Base-by-base conservation (phyloP, 2,329 filamentous ascomycete genomes). In the Trichoderma endophyticum region DNA sequence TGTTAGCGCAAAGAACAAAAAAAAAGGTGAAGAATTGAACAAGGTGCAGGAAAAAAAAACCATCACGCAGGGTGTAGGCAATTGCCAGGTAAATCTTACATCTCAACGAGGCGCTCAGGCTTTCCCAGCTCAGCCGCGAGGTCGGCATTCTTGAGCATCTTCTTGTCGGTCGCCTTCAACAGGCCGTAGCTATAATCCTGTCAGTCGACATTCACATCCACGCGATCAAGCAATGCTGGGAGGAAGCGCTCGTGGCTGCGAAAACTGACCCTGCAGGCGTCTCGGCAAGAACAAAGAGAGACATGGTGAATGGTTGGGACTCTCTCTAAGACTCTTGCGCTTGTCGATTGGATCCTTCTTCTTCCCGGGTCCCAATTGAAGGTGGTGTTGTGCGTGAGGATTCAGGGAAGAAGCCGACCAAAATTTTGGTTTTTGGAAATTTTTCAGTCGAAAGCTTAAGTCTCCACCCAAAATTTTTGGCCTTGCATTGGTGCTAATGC, bases 101-200 rank as follows among this genome's bases (percentile, higher is more conserved):
- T 89, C 78, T 93, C 92, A 78, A 94, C 93, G 75, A 97, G 89
- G 78, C 93, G 93, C 83, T 98, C 94, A 43, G 94, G 91, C 73
- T 92, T 92, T 76, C 90, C 88, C 74, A 94, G 87, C 81, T 96
- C 91, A 75, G 90, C 87, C 69, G 89, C 88, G 75, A 97, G 84
- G 80, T 95, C 91, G 84, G 95, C 92, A 79, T 92, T 91, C 84
- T 97, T 96, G 76, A 99, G 87, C 73, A 98, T 89, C 87, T 98
- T 98, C 90, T 98, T 98, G 89, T 98, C 95, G 83, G 95, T 94
- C 78, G 95, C 93, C 88, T 99, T 98, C 87, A 99, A 94, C 82
- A 99, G 90, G 83, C 95, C 96, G 86, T 98, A 98, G 82, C 96
- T 97, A 78, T 77, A 34, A 30, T 73, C 75, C 68, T 75, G 79